Evolutionary conservation across 179 eudicot genomes (phyloP), one percentile per base, ranked within the genome.

Genomic region (Patellifolia procumbens): DNA sequence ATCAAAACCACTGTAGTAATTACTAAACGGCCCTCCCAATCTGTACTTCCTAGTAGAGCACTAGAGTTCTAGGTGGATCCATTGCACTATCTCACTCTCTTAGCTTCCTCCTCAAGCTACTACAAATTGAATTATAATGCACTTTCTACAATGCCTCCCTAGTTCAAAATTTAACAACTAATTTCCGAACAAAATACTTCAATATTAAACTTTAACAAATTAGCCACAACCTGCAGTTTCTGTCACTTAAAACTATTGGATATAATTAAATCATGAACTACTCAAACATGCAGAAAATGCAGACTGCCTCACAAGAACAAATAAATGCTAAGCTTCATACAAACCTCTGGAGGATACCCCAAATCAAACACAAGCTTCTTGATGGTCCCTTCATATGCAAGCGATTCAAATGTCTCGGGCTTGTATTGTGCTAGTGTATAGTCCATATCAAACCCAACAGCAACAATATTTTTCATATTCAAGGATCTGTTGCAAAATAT

Each of bases 381-480:
- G 43, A 95, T 81, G 20, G 98, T 95, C 83, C 98, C 98, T 53
- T 85, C 88, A 78, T 95, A 95, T 15, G 99, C 99, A 83, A 95
- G 98, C 6, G 97, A 87, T 79, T 95, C 98, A 67, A 95, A 95
- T 34, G 98, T 95, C 77, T 91, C 96, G 20, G 98, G 86, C 74
- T 87, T 89, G 82, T 94, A 94, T 42, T 94, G 98, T 59, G 97
- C 98, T 84, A 95, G 79, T 35, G 99, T 95, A 71, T 95, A 95
- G 84, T 95, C 99, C 99, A 95, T 95, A 81, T 93, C 98, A 78
- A 95, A 95, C 64, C 99, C 99, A 72, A 95, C 96, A 78, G 99
- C 97, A 71, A 91, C 91, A 55, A 95, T 93, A 80, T 66, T 88
- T 78, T 86, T 91, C 99, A 95, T 93, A 83, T 95, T 93, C 73